phyloP scores from a whole-genome alignment of 306 rosid species.

The Hylodesmum podocarpum region DNA sequence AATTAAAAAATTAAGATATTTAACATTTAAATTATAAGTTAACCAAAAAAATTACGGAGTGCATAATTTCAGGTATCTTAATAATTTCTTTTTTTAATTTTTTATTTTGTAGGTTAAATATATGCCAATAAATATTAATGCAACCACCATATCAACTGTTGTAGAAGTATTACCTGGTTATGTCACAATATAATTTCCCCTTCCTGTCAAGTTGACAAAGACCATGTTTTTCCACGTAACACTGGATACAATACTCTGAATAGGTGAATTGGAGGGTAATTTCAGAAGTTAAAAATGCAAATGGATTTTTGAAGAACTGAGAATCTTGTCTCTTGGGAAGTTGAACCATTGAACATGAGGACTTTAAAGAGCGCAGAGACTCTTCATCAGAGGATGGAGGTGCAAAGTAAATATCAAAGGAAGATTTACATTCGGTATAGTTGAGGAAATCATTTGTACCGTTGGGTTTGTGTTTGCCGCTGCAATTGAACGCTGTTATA shows the following conservation, averaged over 20 bases:
- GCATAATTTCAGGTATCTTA: too few species aligned
- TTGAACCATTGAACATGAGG: constrained; percentile 18
- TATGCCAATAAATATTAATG: too few species aligned
- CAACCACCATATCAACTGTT: too few species aligned
- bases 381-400: neutral
- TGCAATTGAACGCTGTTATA: constrained; percentile 29
- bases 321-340: constrained; percentile 10
- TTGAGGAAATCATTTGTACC: neutral
- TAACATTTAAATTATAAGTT: too few species aligned
- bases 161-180: constrained; percentile 33
- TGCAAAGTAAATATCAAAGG: neutral
- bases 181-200: neutral
- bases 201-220: neutral
- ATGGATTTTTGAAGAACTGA: neutral
- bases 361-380: neutral
- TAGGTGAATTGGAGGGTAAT: neutral
- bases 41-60: too few species aligned
- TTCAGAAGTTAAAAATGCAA: neutral
- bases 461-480: too few species aligned
- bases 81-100: too few species aligned
- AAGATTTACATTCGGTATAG: neutral
- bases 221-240: neutral
- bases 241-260: neutral
- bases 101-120: too few species aligned
- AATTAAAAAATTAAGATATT: too few species aligned